These are phyloP conservation scores for Populus tremula DNA, from an alignment of 345 rosid genomes.

Conservation along the genomic window DNA sequence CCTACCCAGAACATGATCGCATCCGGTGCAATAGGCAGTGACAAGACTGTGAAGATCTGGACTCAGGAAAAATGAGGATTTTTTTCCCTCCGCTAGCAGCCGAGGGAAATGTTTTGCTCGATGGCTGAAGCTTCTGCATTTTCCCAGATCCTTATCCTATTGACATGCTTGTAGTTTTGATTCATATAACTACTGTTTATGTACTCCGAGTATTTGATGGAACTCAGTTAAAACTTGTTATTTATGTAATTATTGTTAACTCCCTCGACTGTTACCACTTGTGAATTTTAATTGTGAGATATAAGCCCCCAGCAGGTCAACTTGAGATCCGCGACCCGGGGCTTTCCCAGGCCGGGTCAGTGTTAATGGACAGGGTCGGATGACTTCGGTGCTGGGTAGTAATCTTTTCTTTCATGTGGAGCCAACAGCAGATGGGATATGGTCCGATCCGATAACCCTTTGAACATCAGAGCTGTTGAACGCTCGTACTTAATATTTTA, in stretches of 20 bases:
- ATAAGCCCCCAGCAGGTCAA: too few relatives aligned
- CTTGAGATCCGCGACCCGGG: too few relatives aligned
- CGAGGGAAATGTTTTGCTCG: background rate
- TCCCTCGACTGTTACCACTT: background rate
- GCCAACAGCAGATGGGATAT: too few relatives aligned
- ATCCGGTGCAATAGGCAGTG: conserved; percentile 76
- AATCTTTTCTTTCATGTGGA: too few relatives aligned
- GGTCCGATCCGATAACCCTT: too few relatives aligned
- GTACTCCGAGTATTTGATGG: background rate
- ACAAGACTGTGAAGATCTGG: conserved; percentile 80
- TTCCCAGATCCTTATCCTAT: background rate
- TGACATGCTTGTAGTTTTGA: background rate
- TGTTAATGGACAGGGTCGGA: too few relatives aligned
- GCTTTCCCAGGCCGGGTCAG: too few relatives aligned
- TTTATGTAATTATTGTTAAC: background rate
- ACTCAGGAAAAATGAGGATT: conserved; percentile 40
- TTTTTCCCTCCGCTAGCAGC: background rate
- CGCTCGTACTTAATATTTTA: too few relatives aligned
- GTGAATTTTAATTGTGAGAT: too few relatives aligned
- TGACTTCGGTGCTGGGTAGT: too few relatives aligned
- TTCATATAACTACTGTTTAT: background rate
- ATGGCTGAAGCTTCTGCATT: conserved; percentile 5
- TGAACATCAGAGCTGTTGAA: too few relatives aligned
- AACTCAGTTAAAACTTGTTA: background rate
- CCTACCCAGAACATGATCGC: conserved; percentile 79